These are phyloP conservation scores for Mycena epipterygia DNA, from an alignment of 768 basidiomycete genomes.

Conservation along the genomic window DNA sequence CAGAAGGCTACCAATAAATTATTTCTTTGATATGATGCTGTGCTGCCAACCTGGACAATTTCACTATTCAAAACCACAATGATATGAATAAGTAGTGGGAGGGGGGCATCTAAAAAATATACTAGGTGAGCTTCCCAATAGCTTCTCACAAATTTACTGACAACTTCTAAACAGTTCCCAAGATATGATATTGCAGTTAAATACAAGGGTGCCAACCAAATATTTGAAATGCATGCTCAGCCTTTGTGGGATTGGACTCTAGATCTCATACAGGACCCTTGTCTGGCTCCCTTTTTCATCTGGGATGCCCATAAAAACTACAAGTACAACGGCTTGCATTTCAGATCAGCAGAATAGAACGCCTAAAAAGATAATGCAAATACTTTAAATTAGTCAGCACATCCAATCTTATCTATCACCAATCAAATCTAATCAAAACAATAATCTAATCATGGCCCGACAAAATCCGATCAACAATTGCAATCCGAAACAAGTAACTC, in stretches of 20 bases:
- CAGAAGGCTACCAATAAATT: neutral
- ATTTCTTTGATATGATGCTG: neutral
- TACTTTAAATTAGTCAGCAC: too few relatives aligned
- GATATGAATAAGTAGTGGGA: neutral
- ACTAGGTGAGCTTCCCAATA: neutral
- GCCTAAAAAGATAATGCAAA: too few relatives aligned
- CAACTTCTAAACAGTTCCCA: neutral
- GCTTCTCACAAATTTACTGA: neutral
- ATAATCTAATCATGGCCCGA: too few relatives aligned
- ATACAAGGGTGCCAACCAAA: neutral
- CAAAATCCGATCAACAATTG: too few relatives aligned
- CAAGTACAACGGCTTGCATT: conserved; percentile 41
- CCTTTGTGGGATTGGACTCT: conserved; percentile 12
- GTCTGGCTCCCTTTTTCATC: neutral
- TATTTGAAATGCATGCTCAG: conserved; percentile 10
- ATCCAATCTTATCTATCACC: too few relatives aligned
- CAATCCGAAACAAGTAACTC: too few relatives aligned
- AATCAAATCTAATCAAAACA: too few relatives aligned
- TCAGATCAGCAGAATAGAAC: too few relatives aligned
- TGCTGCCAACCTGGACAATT: neutral
- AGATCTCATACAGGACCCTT: conserved; percentile 4
- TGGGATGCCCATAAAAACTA: conserved; percentile 8
- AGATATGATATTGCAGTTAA: neutral
- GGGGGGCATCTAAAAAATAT: neutral
- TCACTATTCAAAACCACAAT: neutral